Evolutionary conservation across 2,329 filamentous ascomycete species (phyloP).

Genomic region (Remersonia thermophila): DNA sequence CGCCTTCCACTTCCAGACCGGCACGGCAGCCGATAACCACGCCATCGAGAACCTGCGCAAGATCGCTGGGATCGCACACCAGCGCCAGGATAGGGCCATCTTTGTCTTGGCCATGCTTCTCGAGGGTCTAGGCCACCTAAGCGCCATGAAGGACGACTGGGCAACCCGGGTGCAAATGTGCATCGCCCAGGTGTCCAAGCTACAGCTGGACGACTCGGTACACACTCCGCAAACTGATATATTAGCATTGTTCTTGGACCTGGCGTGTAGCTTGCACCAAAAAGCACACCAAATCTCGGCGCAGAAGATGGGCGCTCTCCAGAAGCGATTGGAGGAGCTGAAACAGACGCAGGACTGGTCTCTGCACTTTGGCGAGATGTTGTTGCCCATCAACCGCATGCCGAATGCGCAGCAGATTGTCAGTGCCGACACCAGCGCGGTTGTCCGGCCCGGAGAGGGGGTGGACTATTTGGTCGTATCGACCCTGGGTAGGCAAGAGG

Average conservation of each 20-base stretch:
- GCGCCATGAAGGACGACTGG: constrained; percentile 49
- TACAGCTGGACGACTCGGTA: constrained; percentile 53
- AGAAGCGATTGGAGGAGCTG: constrained; percentile 48
- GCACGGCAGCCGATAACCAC: constrained; percentile 47
- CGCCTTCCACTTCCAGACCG: constrained; percentile 52
- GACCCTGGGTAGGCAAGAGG: constrained; percentile 48
- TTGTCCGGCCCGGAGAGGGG: constrained; percentile 37
- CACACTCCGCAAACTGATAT: constrained; percentile 55
- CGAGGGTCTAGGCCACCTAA: constrained; percentile 58
- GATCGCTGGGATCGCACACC: constrained; percentile 46
- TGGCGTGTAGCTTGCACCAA: constrained; percentile 55
- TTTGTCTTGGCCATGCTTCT: constrained; percentile 53
- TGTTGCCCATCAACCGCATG: constrained; percentile 44
- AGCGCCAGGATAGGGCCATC: constrained; percentile 50
- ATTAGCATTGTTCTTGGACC: constrained; percentile 54
- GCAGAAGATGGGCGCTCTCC: constrained; percentile 50
- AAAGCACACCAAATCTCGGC: constrained; percentile 44
- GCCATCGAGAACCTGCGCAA: constrained; percentile 57
- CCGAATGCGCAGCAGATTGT: constrained; percentile 36
- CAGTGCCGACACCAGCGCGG: constrained; percentile 43
- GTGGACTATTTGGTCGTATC: constrained; percentile 47
- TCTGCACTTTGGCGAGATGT: constrained; percentile 34
- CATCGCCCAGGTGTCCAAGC: constrained; percentile 59
- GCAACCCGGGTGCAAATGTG: constrained; percentile 60
- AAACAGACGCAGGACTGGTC: constrained; percentile 34